Percentiles rank a stretch among this genome's conserved stretches.
phyloP scores from a whole-genome alignment of 306 rosid species.

The Trifolium fragiferum region DNA sequence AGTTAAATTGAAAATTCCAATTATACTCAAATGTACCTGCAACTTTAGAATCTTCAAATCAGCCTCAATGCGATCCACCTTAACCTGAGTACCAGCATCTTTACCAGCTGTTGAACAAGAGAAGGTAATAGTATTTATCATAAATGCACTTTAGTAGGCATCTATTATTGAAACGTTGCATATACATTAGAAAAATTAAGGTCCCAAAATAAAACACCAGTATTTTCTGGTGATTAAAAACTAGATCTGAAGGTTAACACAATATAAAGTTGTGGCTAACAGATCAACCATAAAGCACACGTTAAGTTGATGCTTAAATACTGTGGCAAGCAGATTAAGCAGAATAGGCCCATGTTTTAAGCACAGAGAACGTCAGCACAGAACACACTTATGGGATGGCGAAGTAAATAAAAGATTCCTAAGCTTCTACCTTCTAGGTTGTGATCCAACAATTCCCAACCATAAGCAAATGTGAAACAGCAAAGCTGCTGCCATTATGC shows the following conservation, averaged over 20 bases:
- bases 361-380: constrained; percentile 20
- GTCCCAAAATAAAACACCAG: constrained; percentile 21
- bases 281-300: background rate
- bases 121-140: constrained; percentile 30
- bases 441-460: constrained; percentile 2
- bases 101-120: constrained; percentile 55
- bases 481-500: constrained; percentile 25
- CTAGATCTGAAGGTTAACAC: background rate
- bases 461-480: constrained; percentile 10
- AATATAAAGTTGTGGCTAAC: constrained; percentile 21
- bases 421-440: constrained; percentile 18
- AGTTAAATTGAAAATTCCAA: constrained; percentile 32
- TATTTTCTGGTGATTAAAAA: constrained; percentile 23
- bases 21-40: constrained; percentile 61
- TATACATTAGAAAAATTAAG: constrained; percentile 5
- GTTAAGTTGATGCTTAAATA: constrained; percentile 20
- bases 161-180: background rate
- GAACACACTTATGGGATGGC: constrained; percentile 20
- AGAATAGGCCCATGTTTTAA: constrained; percentile 3
- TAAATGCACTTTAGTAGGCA: constrained; percentile 25
- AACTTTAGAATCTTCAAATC: constrained; percentile 87
- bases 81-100: constrained; percentile 63
- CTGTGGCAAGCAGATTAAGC: constrained; percentile 14
- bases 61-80: constrained; percentile 85
- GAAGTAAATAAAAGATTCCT: constrained; percentile 31